Base-by-base conservation (phyloP, 192 early-diverging fungal species). In the Backusella circina region DNA sequence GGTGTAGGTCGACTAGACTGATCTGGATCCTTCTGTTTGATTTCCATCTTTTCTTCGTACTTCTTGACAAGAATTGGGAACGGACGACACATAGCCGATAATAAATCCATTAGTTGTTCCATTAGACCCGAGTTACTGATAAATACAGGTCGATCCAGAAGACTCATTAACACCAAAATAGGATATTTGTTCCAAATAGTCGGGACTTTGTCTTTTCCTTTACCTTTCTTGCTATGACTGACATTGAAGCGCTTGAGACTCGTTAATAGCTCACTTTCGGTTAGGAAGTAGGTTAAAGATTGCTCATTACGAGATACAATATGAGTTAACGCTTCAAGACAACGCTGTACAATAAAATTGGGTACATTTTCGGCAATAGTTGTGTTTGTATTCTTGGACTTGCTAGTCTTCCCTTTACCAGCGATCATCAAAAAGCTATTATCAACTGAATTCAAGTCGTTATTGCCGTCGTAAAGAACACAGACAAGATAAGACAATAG, bases 321-420 rank as follows among this genome's bases (percentile, higher is more conserved):
- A 67, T 88, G 90, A 47, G 88, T 91, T 38, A 99, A 84, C 16
- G 92, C 88, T 70, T 97, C 95, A 12, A 99, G 85, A 79, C 92
- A 93, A 21, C 97, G 86, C 75, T 96, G 95, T 3, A 94, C 93
- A 6, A 96, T 92, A n/a, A 98, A 77, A 70, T 95, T 96, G 0
- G 97, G 95, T 0, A 95, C 88, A 21, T 90, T 87, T 39, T 94
- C 93, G 44, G 79, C 82, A 35, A 79, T 79, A 69, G 71, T 35
- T 16, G 61, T 36, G 21, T 23, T 67, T 36, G 72, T 18, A 16
- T 8, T 72, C 32, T 86, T 41, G 33, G 71, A 82, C 67, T 86
- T 79, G 21, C 79, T 78, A 79, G 87, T 30, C 86, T 85, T 75
- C 88, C 90, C 15, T 77, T 85, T 57, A 23, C 86, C 86, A 47